Evolutionary conservation across 495 filamentous ascomycete species (phyloP), one percentile per base, ranked within the genome.

Genomic region (Astrothelium subdiscretum): DNA sequence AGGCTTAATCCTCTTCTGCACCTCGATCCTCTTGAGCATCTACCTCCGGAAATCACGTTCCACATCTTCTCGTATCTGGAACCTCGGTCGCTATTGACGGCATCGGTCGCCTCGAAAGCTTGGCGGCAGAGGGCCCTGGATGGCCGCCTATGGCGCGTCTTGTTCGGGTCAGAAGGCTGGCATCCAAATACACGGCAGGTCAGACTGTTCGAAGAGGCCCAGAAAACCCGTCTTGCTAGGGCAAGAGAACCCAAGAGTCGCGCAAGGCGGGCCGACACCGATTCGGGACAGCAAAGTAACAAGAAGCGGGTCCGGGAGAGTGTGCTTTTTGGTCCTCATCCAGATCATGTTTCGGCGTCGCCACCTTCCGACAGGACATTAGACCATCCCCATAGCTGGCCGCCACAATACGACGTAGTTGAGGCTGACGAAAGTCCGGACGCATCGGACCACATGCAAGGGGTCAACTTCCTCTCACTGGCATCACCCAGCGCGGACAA

Each of bases 131-230:
- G 92, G 12, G 87, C 91, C n/a, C 69, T 88, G 42, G 92, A 97
- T 69, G 82, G 88, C 35, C 86, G 87, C 60, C 79, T 98, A 8
- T 98, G 95, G 95, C 83, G 85, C 69, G 79, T 83, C 10, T 74
- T 95, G 1, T 97, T 95, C 69, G 79, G 84, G 32, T 70, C 80
- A 12, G 91, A 96, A 75, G 95, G 95, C 4, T 98, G 92, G 88
- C 83, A 83, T 43, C 80, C 88, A 3, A 83, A 90, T 65, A 73
- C 74, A 15, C 74, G 78, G 18, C 87, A 91, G 64, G 81, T 96
- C 24, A 70, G 74, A 20, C 70, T 72, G 18, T 92, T 85, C 68
- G 92, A 97, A 67, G 78, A 81, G 60, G 77, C 81, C 61, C 74
- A 82, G 59, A 76, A 75, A 12, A 72, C 75, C 35, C 73, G 74